These are phyloP conservation scores for Cynara cardunculus DNA, from an alignment of 129 eudicot genomes.

Conservation along the genomic window DNA sequence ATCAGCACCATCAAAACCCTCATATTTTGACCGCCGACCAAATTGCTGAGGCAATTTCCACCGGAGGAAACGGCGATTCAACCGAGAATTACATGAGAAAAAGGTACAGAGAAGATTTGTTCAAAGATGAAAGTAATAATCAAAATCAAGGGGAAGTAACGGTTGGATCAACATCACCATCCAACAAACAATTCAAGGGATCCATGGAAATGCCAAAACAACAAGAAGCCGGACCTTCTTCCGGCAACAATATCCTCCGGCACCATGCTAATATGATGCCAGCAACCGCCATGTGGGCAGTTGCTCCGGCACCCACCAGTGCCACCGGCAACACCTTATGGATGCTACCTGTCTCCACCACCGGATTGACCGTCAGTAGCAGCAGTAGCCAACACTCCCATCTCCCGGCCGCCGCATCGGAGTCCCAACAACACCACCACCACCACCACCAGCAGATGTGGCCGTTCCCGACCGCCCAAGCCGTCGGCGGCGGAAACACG, in stretches of 20 bases:
- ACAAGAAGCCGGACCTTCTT: constrained; percentile 46
- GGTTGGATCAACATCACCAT: constrained; percentile 44
- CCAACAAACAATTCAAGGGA: constrained; percentile 52
- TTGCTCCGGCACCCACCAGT: constrained; percentile 48
- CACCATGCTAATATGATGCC: constrained; percentile 49
- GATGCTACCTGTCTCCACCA: constrained; percentile 58
- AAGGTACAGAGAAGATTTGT: constrained; percentile 71
- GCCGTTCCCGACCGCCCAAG: constrained; percentile 61
- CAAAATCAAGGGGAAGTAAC: constrained; percentile 29
- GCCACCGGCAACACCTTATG: constrained; percentile 54
- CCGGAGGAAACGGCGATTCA: constrained; percentile 30
- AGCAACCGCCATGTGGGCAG: constrained; percentile 73
- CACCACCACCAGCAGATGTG: constrained; percentile 56
- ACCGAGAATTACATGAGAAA: constrained; percentile 52
- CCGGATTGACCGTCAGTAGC: not conserved
- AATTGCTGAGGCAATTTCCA: constrained; percentile 42
- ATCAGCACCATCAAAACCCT: constrained; percentile 38
- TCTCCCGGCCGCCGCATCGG: not conserved
- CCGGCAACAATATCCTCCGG: constrained; percentile 27
- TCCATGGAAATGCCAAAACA: constrained; percentile 32
- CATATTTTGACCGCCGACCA: constrained; percentile 53
- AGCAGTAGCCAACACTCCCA: constrained; percentile 12
- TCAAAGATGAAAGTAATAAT: constrained; percentile 54
- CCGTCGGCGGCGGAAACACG: constrained; percentile 34
- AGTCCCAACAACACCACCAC: constrained; percentile 27